Evolutionary conservation across 257 asterid genomes (phyloP), one percentile per base, ranked within the genome.

Genomic region (Asclepias syriaca): DNA sequence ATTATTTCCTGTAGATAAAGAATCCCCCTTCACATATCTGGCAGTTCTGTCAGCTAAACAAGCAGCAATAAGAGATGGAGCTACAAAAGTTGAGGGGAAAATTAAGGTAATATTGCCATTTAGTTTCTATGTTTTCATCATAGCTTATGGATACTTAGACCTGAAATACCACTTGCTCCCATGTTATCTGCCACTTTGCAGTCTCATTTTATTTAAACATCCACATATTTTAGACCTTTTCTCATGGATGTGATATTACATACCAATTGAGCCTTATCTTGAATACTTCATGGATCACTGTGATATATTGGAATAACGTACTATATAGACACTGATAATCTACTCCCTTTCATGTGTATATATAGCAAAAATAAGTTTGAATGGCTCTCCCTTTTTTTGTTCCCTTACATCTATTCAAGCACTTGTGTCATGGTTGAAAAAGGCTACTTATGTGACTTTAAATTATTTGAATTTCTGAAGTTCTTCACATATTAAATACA

Each of bases 11-110:
- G 78, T 86, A 75, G 91, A 84, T 63, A 79, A 85, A 29, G 91
- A 88, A 79, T 69, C 69, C 53, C 99, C 99, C 66, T 95, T 92
- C 77, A 87, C 94, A 46, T 95, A 95, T 89, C 79, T 95, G 88
- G 95, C 97, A 64, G 89, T 88, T 78, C 72, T 95, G 79, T 90
- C 90, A 6, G 87, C 92, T 68, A 88, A 90, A 81, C 74, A 77
- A 73, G 82, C 78, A 57, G 84, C 87, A 58, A 74, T 70, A 59
- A 78, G 77, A 58, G 89, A 74, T 68, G 83, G 74, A 43, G 74
- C 79, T 76, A 51, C 82, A 18, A 65, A 72, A 57, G 86, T 92
- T 63, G 86, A 85, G 59, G 99, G 98, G 65, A 90, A 83, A 82
- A 87, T 95, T 77, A 95, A 90, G 98, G 99, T 88, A 56, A 59